phyloP scores from a whole-genome alignment of 1,139 yeast species.

The Lodderomyces metapsilosis region DNA sequence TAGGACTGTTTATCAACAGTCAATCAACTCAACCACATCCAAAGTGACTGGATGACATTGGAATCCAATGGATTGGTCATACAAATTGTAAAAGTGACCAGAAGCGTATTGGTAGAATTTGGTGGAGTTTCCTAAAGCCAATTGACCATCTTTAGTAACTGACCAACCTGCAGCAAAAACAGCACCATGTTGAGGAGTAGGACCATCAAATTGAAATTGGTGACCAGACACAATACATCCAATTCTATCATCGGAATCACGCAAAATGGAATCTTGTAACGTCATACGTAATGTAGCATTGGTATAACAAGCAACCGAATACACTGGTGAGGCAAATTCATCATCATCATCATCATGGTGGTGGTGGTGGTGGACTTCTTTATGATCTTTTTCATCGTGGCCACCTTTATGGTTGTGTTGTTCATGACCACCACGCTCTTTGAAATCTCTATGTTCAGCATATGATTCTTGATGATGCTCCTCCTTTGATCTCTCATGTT shows the following conservation, averaged over 20 bases:
- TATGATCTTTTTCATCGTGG: conserved; percentile 1
- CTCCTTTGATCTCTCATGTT: conserved; percentile 1
- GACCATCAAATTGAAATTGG: conserved; percentile 49
- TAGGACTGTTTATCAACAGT: conserved; percentile 20
- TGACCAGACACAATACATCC: conserved; percentile 44
- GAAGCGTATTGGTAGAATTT: conserved; percentile 44
- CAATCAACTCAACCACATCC: conserved; percentile 36
- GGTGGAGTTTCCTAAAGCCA: conserved; percentile 35
- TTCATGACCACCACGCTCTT: background rate
- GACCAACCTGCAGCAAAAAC: conserved; percentile 46
- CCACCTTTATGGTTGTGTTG: background rate
- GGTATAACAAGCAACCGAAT: conserved; percentile 34
- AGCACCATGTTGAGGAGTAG: conserved; percentile 43
- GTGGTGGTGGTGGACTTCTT: background rate
- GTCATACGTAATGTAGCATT: conserved; percentile 32
- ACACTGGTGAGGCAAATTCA: conserved; percentile 23
- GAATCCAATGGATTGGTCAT: conserved; percentile 29
- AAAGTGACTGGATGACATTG: conserved; percentile 39
- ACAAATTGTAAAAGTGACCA: conserved; percentile 43
- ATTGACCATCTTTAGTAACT: conserved; percentile 34
- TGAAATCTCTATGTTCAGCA: conserved; percentile 3
- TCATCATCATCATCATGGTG: conserved; percentile 5
- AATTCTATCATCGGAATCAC: conserved; percentile 35
- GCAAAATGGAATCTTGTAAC: conserved; percentile 32
- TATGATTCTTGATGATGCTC: conserved; percentile 3